Evolutionary conservation across 345 rosid species (phyloP).

Genomic region (Aegle marmelos): DNA sequence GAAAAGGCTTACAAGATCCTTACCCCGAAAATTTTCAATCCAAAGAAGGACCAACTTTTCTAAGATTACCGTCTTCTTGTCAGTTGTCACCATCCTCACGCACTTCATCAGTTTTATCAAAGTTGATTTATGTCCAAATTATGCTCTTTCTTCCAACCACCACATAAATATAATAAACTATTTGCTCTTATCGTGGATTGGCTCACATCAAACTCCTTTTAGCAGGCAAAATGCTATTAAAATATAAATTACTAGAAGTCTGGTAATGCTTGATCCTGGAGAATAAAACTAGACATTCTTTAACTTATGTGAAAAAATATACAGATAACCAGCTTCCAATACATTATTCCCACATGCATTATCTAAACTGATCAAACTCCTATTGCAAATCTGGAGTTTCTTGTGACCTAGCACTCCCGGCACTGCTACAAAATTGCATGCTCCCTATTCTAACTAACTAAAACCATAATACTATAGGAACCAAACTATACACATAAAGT

Average conservation of each 20-base stretch:
- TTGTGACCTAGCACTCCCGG: slow-evolving; percentile 34
- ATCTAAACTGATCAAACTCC: slow-evolving; percentile 25
- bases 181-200: too few relatives aligned
- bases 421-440: slow-evolving; percentile 67
- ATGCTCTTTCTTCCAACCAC: too few relatives aligned
- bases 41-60: not conserved
- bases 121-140: too few relatives aligned
- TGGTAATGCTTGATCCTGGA: too few relatives aligned
- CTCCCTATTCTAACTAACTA: slow-evolving; percentile 40
- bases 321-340: slow-evolving; percentile 35
- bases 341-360: slow-evolving; percentile 35
- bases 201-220: too few relatives aligned
- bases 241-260: too few relatives aligned
- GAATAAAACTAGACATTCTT: slow-evolving; percentile 13
- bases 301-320: slow-evolving; percentile 35
- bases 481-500: slow-evolving; percentile 51
- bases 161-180: too few relatives aligned
- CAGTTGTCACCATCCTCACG: not conserved
- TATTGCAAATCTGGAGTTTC: slow-evolving; percentile 29
- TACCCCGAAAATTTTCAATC: not conserved
- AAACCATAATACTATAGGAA: slow-evolving; percentile 30
- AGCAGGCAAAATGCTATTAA: too few relatives aligned
- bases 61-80: not conserved
- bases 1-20: slow-evolving; percentile 43
- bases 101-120: too few relatives aligned